These are phyloP conservation scores for Halenospora varia DNA, from an alignment of 495 filamentous ascomycete species.

Conservation along the genomic window DNA sequence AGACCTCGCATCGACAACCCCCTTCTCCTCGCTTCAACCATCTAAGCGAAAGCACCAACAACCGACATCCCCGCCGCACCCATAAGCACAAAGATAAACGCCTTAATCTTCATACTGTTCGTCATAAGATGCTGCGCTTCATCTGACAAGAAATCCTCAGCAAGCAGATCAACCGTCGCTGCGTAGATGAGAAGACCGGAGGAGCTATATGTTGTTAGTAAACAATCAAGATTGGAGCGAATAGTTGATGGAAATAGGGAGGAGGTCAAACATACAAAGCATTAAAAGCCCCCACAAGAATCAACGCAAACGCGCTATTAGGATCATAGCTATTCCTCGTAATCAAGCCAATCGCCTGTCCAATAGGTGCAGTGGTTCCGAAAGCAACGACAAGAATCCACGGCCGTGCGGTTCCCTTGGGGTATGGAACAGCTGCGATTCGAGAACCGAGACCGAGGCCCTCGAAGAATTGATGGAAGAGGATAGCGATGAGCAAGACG, in stretches of 20 bases:
- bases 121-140: constrained; percentile 41
- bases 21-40: no score
- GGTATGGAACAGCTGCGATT: constrained; percentile 51
- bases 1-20: no score
- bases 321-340: constrained; percentile 60
- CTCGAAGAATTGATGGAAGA: constrained; percentile 70
- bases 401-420: constrained; percentile 44
- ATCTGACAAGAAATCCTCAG: constrained; percentile 61
- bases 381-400: constrained; percentile 64
- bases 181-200: constrained; percentile 59
- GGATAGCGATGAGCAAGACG: constrained; percentile 62
- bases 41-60: constrained; percentile 51
- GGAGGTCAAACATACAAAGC: constrained; percentile 52
- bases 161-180: constrained; percentile 57
- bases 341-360: constrained; percentile 54
- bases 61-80: constrained; percentile 55
- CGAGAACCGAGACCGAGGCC: constrained; percentile 63
- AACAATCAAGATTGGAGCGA: no score
- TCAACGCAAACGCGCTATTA: constrained; percentile 56
- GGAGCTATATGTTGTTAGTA: no score
- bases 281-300: constrained; percentile 67
- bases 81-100: constrained; percentile 35
- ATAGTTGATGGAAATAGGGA: no score
- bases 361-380: constrained; percentile 54
- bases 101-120: constrained; percentile 37